phyloP scores from a whole-genome alignment of 2,329 filamentous ascomycete genomes.

The Microcyclospora pomicola region DNA sequence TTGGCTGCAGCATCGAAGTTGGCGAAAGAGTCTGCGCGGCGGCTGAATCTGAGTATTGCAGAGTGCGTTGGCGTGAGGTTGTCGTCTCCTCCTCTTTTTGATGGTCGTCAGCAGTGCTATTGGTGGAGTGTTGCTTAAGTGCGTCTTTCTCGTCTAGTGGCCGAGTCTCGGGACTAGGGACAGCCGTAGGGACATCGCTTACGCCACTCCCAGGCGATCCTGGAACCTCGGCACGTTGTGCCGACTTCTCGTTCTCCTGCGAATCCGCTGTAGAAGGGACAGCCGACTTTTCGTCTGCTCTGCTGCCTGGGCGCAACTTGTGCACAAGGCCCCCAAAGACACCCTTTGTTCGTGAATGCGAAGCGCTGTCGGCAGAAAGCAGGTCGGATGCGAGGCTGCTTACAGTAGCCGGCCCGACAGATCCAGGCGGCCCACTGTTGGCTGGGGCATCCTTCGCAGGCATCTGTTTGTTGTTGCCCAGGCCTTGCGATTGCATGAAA shows the following conservation, averaged over 20 bases:
- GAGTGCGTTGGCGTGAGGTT: constrained; percentile 18
- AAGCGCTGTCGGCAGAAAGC: constrained; percentile 77
- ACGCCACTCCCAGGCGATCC: constrained; percentile 12
- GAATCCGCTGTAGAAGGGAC: constrained; percentile 7
- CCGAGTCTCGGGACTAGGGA: constrained; percentile 14
- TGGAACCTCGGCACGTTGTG: constrained; percentile 5
- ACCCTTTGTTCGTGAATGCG: constrained; percentile 28
- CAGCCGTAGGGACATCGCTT: constrained; percentile 16
- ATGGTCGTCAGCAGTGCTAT: background rate
- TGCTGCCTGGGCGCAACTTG: constrained; percentile 21
- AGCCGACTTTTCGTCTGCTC: constrained; percentile 9
- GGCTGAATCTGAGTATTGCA: constrained; percentile 20
- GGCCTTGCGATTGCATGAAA: constrained; percentile 54
- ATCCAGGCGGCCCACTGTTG: constrained; percentile 37
- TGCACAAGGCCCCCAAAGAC: constrained; percentile 20
- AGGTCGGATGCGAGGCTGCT: background rate
- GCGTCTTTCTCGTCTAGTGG: constrained; percentile 17
- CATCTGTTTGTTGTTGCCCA: constrained; percentile 39
- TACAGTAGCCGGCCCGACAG: constrained; percentile 17
- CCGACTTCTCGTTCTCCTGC: constrained; percentile 15
- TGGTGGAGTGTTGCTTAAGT: constrained; percentile 2
- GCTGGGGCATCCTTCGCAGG: constrained; percentile 34
- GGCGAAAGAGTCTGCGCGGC: constrained; percentile 20
- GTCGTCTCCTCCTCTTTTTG: constrained; percentile 17
- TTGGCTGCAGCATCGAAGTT: constrained; percentile 1